Evolutionary conservation across 495 filamentous ascomycete genomes (phyloP).

Genomic region (Echria macrotheca): DNA sequence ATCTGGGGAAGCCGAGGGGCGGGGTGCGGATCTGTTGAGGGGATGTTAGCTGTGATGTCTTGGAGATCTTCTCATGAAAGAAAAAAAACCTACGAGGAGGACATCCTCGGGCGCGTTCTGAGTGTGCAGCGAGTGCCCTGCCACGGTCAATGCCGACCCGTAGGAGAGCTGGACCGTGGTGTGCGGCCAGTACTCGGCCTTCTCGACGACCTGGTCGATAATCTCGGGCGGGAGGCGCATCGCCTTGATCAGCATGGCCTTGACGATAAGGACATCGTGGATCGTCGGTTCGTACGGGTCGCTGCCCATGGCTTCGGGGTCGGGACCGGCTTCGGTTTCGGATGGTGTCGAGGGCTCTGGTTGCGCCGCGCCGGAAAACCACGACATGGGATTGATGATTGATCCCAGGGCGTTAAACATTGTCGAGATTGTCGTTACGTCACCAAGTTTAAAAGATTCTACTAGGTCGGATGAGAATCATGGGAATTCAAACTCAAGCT

Average conservation of each 20-base stretch:
- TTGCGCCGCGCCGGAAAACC: too few relatives aligned
- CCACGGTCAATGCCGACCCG: too few relatives aligned
- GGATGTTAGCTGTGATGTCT: neutral
- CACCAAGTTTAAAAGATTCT: too few relatives aligned
- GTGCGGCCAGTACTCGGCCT: constrained; percentile 67
- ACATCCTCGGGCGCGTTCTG: too few relatives aligned
- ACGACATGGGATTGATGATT: too few relatives aligned
- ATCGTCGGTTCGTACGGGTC: constrained; percentile 26
- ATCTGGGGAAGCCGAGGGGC: constrained; percentile 35
- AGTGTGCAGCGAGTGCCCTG: too few relatives aligned
- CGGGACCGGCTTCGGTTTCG: neutral
- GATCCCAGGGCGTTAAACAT: too few relatives aligned
- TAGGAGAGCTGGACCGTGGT: constrained; percentile 29
- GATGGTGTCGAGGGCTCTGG: too few relatives aligned
- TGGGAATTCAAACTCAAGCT: too few relatives aligned
- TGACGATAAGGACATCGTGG: constrained; percentile 43
- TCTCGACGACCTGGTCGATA: constrained; percentile 61
- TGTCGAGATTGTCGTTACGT: too few relatives aligned
- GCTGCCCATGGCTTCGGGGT: neutral
- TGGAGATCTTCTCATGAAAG: neutral
- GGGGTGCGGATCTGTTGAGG: constrained; percentile 33
- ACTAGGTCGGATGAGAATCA: too few relatives aligned
- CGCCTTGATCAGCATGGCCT: constrained; percentile 34
- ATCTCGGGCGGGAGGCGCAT: constrained; percentile 55
- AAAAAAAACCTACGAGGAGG: constrained; percentile 27